Conservation (phyloP, 106 monocot species). For the Posidonia australis region DNA sequence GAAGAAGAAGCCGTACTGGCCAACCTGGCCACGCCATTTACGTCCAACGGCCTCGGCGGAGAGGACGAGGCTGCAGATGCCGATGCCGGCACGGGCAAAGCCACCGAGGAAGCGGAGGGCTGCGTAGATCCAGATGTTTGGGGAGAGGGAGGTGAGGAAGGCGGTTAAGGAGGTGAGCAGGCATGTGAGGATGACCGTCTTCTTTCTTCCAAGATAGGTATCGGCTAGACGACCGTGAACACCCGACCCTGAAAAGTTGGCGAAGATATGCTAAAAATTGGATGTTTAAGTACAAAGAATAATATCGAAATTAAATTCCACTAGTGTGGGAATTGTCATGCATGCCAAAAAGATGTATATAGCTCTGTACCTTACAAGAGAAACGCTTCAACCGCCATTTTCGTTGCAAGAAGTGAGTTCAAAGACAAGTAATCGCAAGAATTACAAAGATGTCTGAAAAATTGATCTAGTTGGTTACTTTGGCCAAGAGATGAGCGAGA, state of each 20-base stretch:
- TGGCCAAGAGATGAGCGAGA: too few relatives aligned
- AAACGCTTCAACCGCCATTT: too few relatives aligned
- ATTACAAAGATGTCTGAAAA: too few relatives aligned
- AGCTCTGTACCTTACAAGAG: too few relatives aligned
- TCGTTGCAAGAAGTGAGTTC: too few relatives aligned
- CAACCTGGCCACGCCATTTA: conserved; percentile 64
- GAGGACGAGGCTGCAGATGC: conserved; percentile 76
- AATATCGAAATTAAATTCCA: too few relatives aligned
- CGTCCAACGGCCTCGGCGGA: conserved; percentile 64
- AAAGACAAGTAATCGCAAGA: too few relatives aligned
- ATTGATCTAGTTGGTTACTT: too few relatives aligned
- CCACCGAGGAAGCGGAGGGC: conserved; percentile 66
- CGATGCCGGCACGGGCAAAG: conserved; percentile 64
- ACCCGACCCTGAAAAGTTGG: conserved; percentile 27
- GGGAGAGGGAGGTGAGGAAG: conserved; percentile 57
- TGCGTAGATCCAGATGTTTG: conserved; percentile 62
- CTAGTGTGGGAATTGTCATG: too few relatives aligned
- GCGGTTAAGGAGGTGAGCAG: conserved; percentile 40
- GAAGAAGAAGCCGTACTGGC: conserved; percentile 76
- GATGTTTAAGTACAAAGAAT: too few relatives aligned
- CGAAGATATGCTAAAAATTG: too few relatives aligned
- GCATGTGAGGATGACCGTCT: conserved; percentile 59
- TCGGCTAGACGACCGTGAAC: conserved; percentile 55
- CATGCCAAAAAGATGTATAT: too few relatives aligned
- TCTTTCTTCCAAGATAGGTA: conserved; percentile 49